phyloP scores from a whole-genome alignment of 2,329 filamentous ascomycete genomes.

The Alternaria alternata region DNA sequence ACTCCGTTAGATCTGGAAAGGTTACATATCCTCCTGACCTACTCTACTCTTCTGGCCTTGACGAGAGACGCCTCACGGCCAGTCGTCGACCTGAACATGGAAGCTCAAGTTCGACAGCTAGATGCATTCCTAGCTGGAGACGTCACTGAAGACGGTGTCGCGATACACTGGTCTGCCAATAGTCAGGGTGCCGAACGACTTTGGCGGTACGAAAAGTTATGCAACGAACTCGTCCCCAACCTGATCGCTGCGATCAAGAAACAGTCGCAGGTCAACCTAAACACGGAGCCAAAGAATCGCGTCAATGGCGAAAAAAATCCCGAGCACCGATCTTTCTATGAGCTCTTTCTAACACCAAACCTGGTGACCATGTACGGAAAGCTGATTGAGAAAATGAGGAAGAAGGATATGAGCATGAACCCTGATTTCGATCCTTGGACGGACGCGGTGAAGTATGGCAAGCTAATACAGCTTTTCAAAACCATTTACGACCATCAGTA shows the following conservation, averaged over 20 bases:
- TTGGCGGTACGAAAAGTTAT: not conserved
- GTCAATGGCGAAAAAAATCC: not conserved
- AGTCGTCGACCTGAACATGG: not conserved
- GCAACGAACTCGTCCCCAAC: not conserved
- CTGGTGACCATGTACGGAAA: not conserved
- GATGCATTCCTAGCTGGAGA: slow-evolving; percentile 1
- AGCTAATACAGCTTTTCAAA: not conserved
- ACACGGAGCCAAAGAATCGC: not conserved
- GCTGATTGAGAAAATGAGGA: not conserved
- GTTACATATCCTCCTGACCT: not conserved
- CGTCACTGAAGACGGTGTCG: not conserved
- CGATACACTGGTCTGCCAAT: not conserved
- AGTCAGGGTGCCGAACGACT: not conserved
- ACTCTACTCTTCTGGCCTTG: not conserved
- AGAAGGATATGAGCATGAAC: not conserved
- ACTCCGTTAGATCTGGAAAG: not conserved
- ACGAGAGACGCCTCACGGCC: not conserved
- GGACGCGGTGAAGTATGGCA: not conserved
- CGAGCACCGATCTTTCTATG: not conserved
- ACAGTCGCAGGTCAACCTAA: not conserved
- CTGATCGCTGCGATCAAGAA: not conserved
- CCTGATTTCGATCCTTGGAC: slow-evolving; percentile 4
- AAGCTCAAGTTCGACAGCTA: not conserved
- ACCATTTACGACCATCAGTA: not conserved
- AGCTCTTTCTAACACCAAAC: not conserved